These are phyloP conservation scores for Myriosclerotinia curreyana DNA, from an alignment of 2,329 filamentous ascomycete genomes.

Conservation along the genomic window DNA sequence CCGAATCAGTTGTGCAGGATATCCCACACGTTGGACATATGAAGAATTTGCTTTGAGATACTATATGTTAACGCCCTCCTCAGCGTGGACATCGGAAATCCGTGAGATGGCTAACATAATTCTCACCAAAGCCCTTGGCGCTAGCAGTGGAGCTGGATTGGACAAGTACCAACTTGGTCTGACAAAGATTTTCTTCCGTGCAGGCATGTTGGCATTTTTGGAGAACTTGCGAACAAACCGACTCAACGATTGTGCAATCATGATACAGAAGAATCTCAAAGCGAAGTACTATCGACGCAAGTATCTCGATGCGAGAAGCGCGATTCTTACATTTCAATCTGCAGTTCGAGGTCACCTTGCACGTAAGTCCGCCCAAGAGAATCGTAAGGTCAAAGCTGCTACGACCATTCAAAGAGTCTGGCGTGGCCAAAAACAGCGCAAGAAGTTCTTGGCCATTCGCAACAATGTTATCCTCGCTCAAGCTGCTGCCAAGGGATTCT, in stretches of 20 bases:
- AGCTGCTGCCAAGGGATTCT: constrained; percentile 85
- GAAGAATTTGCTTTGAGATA: constrained; percentile 97
- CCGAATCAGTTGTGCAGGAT: constrained; percentile 93
- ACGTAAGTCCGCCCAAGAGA: constrained; percentile 72
- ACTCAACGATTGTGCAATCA: constrained; percentile 88
- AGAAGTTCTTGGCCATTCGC: constrained; percentile 72
- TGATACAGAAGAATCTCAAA: constrained; percentile 98
- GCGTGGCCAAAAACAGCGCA: constrained; percentile 88
- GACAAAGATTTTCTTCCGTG: constrained; percentile 99
- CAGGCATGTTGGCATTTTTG: constrained; percentile 96
- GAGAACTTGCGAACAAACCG: constrained; percentile 89
- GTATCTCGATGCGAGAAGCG: constrained; percentile 81
- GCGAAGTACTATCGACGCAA: constrained; percentile 93
- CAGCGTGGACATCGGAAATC: constrained; percentile 90
- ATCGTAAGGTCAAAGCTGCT: constrained; percentile 79
- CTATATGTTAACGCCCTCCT: constrained; percentile 94
- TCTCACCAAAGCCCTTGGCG: constrained; percentile 79
- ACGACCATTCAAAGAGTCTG: constrained; percentile 94
- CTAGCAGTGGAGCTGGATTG: constrained; percentile 66
- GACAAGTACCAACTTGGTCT: constrained; percentile 98
- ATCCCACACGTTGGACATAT: constrained; percentile 97
- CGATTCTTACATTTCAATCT: constrained; percentile 78
- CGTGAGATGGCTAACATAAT: constrained; percentile 92
- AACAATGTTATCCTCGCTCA: constrained; percentile 85
- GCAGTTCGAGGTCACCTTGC: constrained; percentile 74